phyloP scores from a whole-genome alignment of 2,329 filamentous ascomycete species.

The Venturia pyrina region DNA sequence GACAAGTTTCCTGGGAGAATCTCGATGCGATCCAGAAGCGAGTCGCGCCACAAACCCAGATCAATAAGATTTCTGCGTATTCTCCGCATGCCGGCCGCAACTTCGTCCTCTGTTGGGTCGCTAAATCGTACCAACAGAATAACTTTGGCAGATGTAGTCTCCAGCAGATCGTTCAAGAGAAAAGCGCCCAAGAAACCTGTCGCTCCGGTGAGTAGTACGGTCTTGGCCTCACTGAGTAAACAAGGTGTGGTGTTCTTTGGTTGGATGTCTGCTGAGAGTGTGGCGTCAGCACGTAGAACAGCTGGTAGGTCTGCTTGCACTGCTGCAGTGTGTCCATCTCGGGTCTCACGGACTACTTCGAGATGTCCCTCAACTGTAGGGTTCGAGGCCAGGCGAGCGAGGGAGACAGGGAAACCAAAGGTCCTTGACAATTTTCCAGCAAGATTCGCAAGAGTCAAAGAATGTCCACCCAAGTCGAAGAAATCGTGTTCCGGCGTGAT shows the following conservation, averaged over 20 bases:
- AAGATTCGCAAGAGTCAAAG: constrained; percentile 65
- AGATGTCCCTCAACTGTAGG: constrained; percentile 65
- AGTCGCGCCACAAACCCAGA: constrained; percentile 66
- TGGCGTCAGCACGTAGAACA: constrained; percentile 55
- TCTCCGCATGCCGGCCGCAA: constrained; percentile 58
- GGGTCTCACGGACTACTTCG: constrained; percentile 57
- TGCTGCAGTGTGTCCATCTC: constrained; percentile 63
- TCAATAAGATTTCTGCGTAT: constrained; percentile 70
- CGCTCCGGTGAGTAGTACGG: constrained; percentile 62
- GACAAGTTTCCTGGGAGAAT: constrained; percentile 65
- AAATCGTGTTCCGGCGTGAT: constrained; percentile 65
- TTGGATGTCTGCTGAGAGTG: constrained; percentile 60
- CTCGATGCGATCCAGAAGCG: constrained; percentile 67
- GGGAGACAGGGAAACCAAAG: constrained; percentile 64
- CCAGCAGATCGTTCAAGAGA: constrained; percentile 57
- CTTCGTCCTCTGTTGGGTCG: constrained; percentile 54
- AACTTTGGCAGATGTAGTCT: constrained; percentile 58
- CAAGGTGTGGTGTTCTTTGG: constrained; percentile 43
- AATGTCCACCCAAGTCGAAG: constrained; percentile 74
- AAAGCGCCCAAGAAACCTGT: constrained; percentile 72
- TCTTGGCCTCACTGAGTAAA: constrained; percentile 54
- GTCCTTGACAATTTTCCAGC: constrained; percentile 58
- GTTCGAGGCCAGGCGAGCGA: constrained; percentile 60
- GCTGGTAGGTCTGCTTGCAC: constrained; percentile 67
- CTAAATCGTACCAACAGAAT: constrained; percentile 65